A percentile compares a stretch with the other conserved stretches of the same genome.
These are phyloP conservation scores for Spergularia azorica DNA, from an alignment of 179 eudicot genomes.

Conservation along the genomic window DNA sequence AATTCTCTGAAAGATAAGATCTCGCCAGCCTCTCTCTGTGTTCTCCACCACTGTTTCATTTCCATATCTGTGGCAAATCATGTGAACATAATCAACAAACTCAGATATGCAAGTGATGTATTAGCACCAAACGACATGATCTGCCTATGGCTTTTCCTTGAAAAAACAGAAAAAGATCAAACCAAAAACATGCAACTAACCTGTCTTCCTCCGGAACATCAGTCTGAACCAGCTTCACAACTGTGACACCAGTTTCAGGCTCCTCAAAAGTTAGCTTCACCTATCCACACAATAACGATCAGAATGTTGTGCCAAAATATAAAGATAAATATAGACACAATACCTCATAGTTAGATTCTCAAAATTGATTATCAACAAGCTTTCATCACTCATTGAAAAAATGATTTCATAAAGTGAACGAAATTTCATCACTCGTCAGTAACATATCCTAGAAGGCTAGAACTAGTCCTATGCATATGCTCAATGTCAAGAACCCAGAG, in stretches of 20 bases:
- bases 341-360: too few species aligned
- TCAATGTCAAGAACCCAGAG: too few species aligned
- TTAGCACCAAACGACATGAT: not conserved
- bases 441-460: too few species aligned
- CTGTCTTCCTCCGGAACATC: conserved; percentile 98
- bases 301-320: not conserved
- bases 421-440: too few species aligned
- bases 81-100: not conserved
- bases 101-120: not conserved
- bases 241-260: conserved; percentile 81
- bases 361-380: too few species aligned
- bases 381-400: too few species aligned
- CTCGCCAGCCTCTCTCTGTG: conserved; percentile 98
- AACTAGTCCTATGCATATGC: too few species aligned
- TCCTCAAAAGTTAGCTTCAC: conserved; percentile 82
- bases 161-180: not conserved
- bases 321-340: too few species aligned
- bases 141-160: too few species aligned
- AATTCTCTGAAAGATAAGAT: conserved; percentile 86
- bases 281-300: conserved; percentile 32
- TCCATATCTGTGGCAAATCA: conserved; percentile 63
- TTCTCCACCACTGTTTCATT: conserved; percentile 97
- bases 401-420: too few species aligned
- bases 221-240: conserved; percentile 70
- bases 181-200: conserved; percentile 35